Conservation (phyloP, 139 green algal genomes). For the Chlamydomonas schloesseri region DNA sequence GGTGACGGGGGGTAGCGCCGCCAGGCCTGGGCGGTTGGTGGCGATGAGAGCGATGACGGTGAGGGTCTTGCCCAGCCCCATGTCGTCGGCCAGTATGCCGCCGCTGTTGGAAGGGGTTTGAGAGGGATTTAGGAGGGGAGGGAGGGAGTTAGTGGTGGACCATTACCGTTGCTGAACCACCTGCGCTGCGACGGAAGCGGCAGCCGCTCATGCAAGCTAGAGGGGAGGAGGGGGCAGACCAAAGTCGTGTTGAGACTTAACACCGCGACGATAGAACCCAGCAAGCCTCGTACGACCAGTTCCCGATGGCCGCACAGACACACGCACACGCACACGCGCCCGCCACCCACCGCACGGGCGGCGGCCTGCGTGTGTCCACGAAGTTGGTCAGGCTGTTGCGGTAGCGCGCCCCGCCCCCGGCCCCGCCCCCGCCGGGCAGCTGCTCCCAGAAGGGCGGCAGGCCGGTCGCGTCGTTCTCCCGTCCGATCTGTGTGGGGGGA, state of each 20-base stretch:
- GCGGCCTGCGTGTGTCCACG: constrained; percentile 24
- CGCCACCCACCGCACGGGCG: constrained; percentile 50
- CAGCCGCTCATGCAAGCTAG: too few species aligned
- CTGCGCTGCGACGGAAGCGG: too few species aligned
- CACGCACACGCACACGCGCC: background rate
- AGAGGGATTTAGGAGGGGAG: too few species aligned
- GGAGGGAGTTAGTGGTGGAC: background rate
- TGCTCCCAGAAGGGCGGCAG: constrained; percentile 75
- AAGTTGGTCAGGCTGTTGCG: constrained; percentile 65
- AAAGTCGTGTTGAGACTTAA: too few species aligned
- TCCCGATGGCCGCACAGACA: too few species aligned
- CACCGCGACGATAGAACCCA: too few species aligned
- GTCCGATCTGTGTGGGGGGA: background rate
- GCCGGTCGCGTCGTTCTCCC: constrained; percentile 70
- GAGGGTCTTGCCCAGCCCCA: constrained; percentile 83
- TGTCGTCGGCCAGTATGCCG: constrained; percentile 86
- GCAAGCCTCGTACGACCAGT: too few species aligned
- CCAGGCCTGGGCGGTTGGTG: constrained; percentile 66
- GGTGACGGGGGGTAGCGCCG: constrained; percentile 20
- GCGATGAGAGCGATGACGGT: constrained; percentile 70
- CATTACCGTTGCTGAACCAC: too few species aligned
- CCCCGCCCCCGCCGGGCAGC: background rate
- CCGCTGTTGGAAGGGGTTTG: constrained; percentile 48
- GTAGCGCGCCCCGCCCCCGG: constrained; percentile 9
- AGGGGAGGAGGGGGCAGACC: too few species aligned